phyloP scores from a whole-genome alignment of 495 filamentous ascomycete genomes.

The Achaetomiella virescens region DNA sequence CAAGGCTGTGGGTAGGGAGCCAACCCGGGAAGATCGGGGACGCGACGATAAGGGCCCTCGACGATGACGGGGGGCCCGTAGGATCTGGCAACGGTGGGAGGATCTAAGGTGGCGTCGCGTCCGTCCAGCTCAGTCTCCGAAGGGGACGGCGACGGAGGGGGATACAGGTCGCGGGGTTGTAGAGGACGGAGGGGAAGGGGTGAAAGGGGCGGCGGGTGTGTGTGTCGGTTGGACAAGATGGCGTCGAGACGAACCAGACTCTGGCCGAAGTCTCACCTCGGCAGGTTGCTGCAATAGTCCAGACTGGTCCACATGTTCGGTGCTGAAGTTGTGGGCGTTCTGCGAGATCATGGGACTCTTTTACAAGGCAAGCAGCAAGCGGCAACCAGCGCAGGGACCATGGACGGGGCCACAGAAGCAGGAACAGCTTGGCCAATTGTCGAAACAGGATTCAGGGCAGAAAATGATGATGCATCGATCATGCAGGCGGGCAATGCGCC shows the following conservation, averaged over 20 bases:
- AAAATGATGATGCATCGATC: slow-evolving; percentile 11
- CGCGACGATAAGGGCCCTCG: slow-evolving; percentile 21
- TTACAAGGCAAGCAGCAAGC: neutral
- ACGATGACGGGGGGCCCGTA: slow-evolving; percentile 29
- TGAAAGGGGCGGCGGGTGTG: slow-evolving; percentile 27
- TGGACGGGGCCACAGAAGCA: neutral
- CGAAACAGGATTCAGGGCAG: slow-evolving; percentile 19
- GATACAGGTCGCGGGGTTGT: neutral
- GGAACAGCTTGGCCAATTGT: slow-evolving; percentile 9
- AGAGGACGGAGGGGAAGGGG: slow-evolving; percentile 27
- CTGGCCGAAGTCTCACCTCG: slow-evolving; percentile 8
- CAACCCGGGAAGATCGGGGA: slow-evolving; percentile 14
- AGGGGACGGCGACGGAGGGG: slow-evolving; percentile 10
- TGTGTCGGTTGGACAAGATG: slow-evolving; percentile 10
- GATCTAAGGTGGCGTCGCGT: slow-evolving; percentile 28
- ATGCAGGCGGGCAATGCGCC: slow-evolving; percentile 16
- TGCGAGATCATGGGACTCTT: slow-evolving; percentile 13
- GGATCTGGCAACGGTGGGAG: slow-evolving; percentile 24
- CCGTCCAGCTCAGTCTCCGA: slow-evolving; percentile 35
- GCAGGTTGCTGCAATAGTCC: slow-evolving; percentile 8
- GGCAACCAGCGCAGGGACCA: neutral
- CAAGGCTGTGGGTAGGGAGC: slow-evolving; percentile 19
- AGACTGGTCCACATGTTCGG: slow-evolving; percentile 22
- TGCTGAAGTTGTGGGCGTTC: slow-evolving; percentile 22
- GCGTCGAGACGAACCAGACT: slow-evolving; percentile 9